Conservation (phyloP, 495 filamentous ascomycete species). For the Parmelia sp. region DNA sequence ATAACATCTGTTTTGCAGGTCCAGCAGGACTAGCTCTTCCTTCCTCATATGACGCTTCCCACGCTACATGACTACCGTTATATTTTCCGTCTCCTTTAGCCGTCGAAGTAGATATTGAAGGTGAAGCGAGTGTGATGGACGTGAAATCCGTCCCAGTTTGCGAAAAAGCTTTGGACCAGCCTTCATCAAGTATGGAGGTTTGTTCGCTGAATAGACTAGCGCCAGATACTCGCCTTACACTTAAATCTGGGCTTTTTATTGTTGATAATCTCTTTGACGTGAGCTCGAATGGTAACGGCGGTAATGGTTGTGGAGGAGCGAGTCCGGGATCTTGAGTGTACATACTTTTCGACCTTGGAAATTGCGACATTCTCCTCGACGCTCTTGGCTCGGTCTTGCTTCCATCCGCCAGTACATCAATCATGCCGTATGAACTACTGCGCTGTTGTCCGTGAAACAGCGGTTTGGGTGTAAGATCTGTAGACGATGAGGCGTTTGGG, state of each 20-base stretch:
- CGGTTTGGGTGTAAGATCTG: conserved; percentile 23
- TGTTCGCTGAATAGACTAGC: conserved; percentile 44
- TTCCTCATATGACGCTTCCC: conserved; percentile 3
- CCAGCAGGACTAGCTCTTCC: conserved; percentile 8
- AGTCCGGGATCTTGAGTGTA: conserved; percentile 37
- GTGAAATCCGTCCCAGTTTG: conserved; percentile 19
- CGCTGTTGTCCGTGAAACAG: conserved; percentile 25
- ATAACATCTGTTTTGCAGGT: conserved; percentile 1
- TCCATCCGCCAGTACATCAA: neutral
- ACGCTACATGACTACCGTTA: neutral
- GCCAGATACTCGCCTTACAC: conserved; percentile 37
- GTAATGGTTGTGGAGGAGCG: conserved; percentile 39
- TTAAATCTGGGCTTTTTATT: conserved; percentile 40
- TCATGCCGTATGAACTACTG: conserved; percentile 19
- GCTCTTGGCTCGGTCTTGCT: conserved; percentile 11
- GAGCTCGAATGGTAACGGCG: conserved; percentile 37
- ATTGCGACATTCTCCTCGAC: neutral
- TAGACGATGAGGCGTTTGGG: neutral
- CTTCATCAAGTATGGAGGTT: conserved; percentile 46
- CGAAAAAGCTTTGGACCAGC: conserved; percentile 17
- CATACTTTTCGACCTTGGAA: conserved; percentile 23
- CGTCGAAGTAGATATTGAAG: neutral
- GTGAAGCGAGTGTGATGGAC: conserved; percentile 11
- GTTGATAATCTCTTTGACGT: conserved; percentile 35
- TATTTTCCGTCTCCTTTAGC: neutral